Evolutionary conservation across 1,284 basidiomycete genomes (phyloP).

Genomic region (Filobasidium uniguttulatum): DNA sequence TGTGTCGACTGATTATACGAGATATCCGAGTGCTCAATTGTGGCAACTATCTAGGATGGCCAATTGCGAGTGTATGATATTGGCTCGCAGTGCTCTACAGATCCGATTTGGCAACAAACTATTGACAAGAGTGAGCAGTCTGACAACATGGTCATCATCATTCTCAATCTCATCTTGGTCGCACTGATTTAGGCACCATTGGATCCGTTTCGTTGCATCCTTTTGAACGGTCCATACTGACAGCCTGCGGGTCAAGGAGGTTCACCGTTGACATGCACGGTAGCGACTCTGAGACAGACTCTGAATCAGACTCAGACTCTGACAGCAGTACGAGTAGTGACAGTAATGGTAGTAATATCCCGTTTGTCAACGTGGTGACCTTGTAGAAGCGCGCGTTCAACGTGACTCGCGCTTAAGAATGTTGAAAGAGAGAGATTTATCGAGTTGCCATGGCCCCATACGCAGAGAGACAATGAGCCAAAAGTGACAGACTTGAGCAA

Average conservation of each 20-base stretch:
- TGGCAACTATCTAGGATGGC: constrained; percentile 18
- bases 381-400: too few relatives aligned
- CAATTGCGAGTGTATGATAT: constrained; percentile 29
- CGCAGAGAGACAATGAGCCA: too few relatives aligned
- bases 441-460: too few relatives aligned
- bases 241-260: constrained; percentile 10
- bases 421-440: too few relatives aligned
- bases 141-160: constrained; percentile 16
- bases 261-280: not conserved
- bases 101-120: constrained; percentile 13
- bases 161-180: not conserved
- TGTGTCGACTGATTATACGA: constrained; percentile 1
- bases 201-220: constrained; percentile 31
- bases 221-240: constrained; percentile 24
- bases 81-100: constrained; percentile 14
- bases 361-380: too few relatives aligned
- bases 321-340: too few relatives aligned
- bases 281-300: too few relatives aligned
- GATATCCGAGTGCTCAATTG: not conserved
- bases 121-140: too few relatives aligned
- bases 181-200: constrained; percentile 22
- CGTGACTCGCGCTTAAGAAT: too few relatives aligned
- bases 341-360: too few relatives aligned
- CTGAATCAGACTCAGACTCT: too few relatives aligned
- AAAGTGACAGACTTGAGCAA: too few relatives aligned